These are phyloP conservation scores for Crithidia fasciculata DNA, from an alignment of 208 protist genomes.

Conservation along the genomic window DNA sequence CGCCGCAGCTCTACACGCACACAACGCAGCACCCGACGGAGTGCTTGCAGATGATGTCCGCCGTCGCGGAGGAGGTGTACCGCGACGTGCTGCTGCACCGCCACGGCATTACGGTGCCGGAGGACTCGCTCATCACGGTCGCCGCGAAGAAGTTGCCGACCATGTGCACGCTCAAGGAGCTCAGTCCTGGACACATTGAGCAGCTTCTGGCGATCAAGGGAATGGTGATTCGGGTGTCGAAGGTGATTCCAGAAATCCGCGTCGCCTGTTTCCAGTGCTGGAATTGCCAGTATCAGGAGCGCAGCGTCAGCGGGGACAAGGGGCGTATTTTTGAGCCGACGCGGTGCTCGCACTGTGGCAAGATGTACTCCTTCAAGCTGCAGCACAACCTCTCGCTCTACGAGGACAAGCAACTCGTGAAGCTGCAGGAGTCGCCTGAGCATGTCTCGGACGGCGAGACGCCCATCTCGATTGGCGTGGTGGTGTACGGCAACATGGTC, in stretches of 20 bases:
- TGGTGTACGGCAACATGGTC: slow-evolving; percentile 96
- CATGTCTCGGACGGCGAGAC: slow-evolving; percentile 99
- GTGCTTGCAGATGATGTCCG: slow-evolving; percentile 89
- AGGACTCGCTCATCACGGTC: slow-evolving; percentile 69
- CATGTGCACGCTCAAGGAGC: slow-evolving; percentile 68
- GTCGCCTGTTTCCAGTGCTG: slow-evolving; percentile 96
- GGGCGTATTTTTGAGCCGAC: slow-evolving; percentile 97
- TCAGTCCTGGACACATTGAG: slow-evolving; percentile 83
- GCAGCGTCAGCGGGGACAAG: slow-evolving; percentile 80
- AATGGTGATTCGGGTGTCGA: slow-evolving; percentile 93
- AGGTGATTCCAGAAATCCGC: slow-evolving; percentile 93
- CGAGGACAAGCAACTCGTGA: slow-evolving; percentile 97
- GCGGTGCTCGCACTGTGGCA: slow-evolving; percentile 92
- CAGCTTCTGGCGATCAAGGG: slow-evolving; percentile 87
- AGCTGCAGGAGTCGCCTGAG: slow-evolving; percentile 98
- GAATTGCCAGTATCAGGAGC: slow-evolving; percentile 88
- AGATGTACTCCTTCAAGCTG: slow-evolving; percentile 88
- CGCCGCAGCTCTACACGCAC: slow-evolving; percentile 66
- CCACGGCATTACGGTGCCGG: slow-evolving; percentile 48
- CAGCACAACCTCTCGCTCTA: slow-evolving; percentile 96
- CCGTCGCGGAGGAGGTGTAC: slow-evolving; percentile 80
- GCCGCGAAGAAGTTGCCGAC: slow-evolving; percentile 69
- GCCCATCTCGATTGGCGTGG: slow-evolving; percentile 96
- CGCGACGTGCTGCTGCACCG: slow-evolving; percentile 56
- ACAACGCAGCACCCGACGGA: slow-evolving; percentile 82